Conservation (phyloP, 495 filamentous ascomycete genomes). For the Aspergillus bertholletiae region DNA sequence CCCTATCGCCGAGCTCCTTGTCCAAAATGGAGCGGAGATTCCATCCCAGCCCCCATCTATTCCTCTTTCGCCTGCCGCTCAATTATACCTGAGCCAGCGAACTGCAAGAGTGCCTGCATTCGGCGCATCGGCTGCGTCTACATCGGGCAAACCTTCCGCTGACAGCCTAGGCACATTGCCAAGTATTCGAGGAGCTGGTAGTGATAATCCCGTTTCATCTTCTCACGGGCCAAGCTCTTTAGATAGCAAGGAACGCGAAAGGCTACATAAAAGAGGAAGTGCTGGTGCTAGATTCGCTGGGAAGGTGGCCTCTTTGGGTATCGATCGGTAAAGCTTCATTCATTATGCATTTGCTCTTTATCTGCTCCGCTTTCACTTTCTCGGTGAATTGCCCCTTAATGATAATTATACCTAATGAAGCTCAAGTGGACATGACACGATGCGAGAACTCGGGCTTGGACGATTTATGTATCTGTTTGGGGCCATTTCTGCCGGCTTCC, state of each 20-base stretch:
- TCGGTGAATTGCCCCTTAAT: slow-evolving; percentile 1
- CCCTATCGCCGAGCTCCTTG: slow-evolving; percentile 83
- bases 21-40: slow-evolving; percentile 93
- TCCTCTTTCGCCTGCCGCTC: slow-evolving; percentile 70
- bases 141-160: slow-evolving; percentile 20
- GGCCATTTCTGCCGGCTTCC: neutral
- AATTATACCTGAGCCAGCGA: slow-evolving; percentile 82
- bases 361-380: slow-evolving; percentile 3
- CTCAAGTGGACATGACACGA: slow-evolving; percentile 11
- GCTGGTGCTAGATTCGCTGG: slow-evolving; percentile 48
- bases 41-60: slow-evolving; percentile 69
- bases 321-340: slow-evolving; percentile 32
- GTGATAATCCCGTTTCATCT: slow-evolving; percentile 22
- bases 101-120: slow-evolving; percentile 42
- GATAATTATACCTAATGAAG: slow-evolving; percentile 19
- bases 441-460: slow-evolving; percentile 4
- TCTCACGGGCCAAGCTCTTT: slow-evolving; percentile 27
- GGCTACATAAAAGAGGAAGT: slow-evolving; percentile 49
- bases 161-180: slow-evolving; percentile 47
- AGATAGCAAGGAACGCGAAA: slow-evolving; percentile 44
- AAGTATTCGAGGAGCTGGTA: slow-evolving; percentile 34
- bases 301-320: slow-evolving; percentile 44
- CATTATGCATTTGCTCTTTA: neutral
- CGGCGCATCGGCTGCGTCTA: slow-evolving; percentile 12
- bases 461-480: neutral